A percentile compares a stretch with the other conserved stretches of the same genome.
Conservation (phyloP, 768 basidiomycete species). For the Hygrophoropsis aurantiaca region DNA sequence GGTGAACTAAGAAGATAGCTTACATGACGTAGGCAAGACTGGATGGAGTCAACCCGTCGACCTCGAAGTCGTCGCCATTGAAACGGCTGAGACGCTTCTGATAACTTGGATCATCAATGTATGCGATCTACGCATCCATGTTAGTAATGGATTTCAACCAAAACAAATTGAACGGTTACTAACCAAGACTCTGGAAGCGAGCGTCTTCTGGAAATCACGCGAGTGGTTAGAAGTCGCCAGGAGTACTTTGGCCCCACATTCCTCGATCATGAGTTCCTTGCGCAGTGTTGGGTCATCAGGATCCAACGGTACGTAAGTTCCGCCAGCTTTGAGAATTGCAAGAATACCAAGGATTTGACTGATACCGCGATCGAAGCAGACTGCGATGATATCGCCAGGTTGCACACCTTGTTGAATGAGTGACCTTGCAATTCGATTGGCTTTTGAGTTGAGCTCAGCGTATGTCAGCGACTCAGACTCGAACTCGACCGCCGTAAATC, state of each 20-base stretch:
- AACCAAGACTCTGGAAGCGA: too few species aligned
- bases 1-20: neutral
- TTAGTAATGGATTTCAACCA: too few species aligned
- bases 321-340: constrained; percentile 33
- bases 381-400: constrained; percentile 22
- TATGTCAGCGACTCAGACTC: constrained; percentile 30
- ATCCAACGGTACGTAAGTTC: constrained; percentile 20
- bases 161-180: too few species aligned
- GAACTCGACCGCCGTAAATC: constrained; percentile 23
- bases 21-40: constrained; percentile 26
- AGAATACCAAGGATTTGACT: constrained; percentile 27
- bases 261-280: constrained; percentile 26
- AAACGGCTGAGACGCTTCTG: constrained; percentile 19
- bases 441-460: constrained; percentile 26
- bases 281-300: constrained; percentile 29
- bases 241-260: constrained; percentile 25
- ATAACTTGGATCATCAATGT: constrained; percentile 23
- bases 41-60: constrained; percentile 18
- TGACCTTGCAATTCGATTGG: constrained; percentile 32
- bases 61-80: constrained; percentile 17
- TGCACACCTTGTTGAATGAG: constrained; percentile 24
- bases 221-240: constrained; percentile 23
- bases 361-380: constrained; percentile 31
- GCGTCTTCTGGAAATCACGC: constrained; percentile 9
- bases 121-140: constrained; percentile 17